Percentiles rank a stretch among this genome's conserved stretches.
Conservation (phyloP, 768 basidiomycete genomes). For the Russula lepida region DNA sequence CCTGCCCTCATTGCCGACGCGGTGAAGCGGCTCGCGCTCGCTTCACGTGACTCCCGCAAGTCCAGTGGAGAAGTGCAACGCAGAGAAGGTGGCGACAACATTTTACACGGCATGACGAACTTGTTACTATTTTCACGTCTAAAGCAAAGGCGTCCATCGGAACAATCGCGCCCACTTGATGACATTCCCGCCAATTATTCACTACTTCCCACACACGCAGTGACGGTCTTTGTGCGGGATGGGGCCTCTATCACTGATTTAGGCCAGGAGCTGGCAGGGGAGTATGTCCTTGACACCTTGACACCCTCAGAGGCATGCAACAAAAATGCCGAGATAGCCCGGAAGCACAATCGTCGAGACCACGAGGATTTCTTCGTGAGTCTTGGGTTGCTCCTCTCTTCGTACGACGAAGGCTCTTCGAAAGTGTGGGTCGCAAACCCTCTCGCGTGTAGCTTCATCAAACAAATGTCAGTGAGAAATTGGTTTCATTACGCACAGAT, state of each 20-base stretch:
- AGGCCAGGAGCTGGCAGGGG: constrained; percentile 17
- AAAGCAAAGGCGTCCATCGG: constrained; percentile 39
- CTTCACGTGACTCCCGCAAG: constrained; percentile 47
- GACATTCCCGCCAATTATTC: constrained; percentile 58
- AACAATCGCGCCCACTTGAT: constrained; percentile 32
- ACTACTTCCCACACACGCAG: constrained; percentile 31
- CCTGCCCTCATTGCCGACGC: constrained; percentile 69
- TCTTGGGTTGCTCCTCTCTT: constrained; percentile 15
- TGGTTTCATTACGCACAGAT: background rate
- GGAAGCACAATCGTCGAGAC: constrained; percentile 7
- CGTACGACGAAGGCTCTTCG: background rate
- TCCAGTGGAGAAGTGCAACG: constrained; percentile 34
- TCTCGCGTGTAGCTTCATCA: constrained; percentile 15
- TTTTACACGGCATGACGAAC: constrained; percentile 72
- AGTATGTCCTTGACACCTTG: constrained; percentile 14
- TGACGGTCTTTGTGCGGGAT: constrained; percentile 23
- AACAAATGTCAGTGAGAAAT: constrained; percentile 24
- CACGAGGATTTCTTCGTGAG: constrained; percentile 20
- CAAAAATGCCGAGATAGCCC: constrained; percentile 18
- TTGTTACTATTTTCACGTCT: constrained; percentile 52
- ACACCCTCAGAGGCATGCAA: constrained; percentile 13
- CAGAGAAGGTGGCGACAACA: constrained; percentile 46
- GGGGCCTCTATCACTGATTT: constrained; percentile 10
- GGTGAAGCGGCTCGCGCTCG: constrained; percentile 52
- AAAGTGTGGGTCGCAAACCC: constrained; percentile 14